A percentile compares a stretch with the other conserved stretches of the same genome.
phyloP scores from a whole-genome alignment of 331 rosid species.

The Spiraea crenata region DNA sequence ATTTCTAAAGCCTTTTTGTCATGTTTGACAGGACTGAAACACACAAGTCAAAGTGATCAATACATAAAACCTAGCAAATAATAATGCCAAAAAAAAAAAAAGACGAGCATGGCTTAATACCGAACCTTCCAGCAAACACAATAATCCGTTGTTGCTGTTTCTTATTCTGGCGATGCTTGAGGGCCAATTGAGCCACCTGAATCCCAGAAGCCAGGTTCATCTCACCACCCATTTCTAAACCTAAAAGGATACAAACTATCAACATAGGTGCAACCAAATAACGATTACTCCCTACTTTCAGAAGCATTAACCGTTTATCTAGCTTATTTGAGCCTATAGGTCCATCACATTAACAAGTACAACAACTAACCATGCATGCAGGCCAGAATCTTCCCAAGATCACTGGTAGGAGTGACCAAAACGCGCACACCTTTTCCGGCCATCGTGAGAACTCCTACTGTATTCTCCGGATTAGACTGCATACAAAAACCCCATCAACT shows the following conservation, averaged over 20 bases:
- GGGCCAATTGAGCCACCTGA: slow-evolving; percentile 96
- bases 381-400: slow-evolving; percentile 88
- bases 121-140: slow-evolving; percentile 86
- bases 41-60: background rate
- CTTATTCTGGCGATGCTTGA: slow-evolving; percentile 95
- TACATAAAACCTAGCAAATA: slow-evolving; percentile 4
- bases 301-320: background rate
- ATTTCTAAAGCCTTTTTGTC: slow-evolving; percentile 82
- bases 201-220: slow-evolving; percentile 92
- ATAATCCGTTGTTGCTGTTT: slow-evolving; percentile 97
- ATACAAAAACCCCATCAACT: slow-evolving; percentile 21
- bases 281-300: background rate
- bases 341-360: background rate
- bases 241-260: slow-evolving; percentile 29
- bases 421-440: slow-evolving; percentile 95
- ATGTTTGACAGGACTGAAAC: slow-evolving; percentile 63
- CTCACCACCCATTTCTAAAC: slow-evolving; percentile 92
- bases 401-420: slow-evolving; percentile 89
- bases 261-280: background rate
- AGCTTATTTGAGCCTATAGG: background rate
- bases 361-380: slow-evolving; percentile 83
- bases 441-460: slow-evolving; percentile 94
- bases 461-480: slow-evolving; percentile 93
- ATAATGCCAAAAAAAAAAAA: background rate
- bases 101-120: background rate